Evolutionary conservation across 352 stramenopile genomes (phyloP), one percentile per base, ranked within the genome.

Genomic region (Phytophthora pseudosyringae): DNA sequence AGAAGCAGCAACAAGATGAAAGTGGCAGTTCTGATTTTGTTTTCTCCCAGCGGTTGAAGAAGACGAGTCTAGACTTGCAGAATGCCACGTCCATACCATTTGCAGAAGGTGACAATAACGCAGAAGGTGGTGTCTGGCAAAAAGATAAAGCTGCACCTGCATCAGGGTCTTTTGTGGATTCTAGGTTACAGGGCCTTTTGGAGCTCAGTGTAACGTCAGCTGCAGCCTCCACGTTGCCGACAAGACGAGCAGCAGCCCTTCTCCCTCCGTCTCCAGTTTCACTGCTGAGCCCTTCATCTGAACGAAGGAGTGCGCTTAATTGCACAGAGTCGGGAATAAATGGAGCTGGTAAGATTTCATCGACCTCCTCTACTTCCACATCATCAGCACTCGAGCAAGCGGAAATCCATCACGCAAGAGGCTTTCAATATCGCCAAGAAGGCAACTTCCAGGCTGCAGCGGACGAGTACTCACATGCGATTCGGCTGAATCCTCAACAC

Each of bases 381-480:
- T 12, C 9, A 15, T 54, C 64, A 18, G 38, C 55, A n/a, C 48
- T 67, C 9, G 67, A 74, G 2, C 41, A 72, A 41, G 84, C 82
- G 1, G 86, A 92, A 54, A 21, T 73, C 1, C 77, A 92, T 45
- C 82, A 93, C 53, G 73, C 75, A 0, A 64, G 63, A 53, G 90
- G 88, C 2, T 96, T 95, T 53, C 78, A 79, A 5, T 80, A 76
- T 31, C 80, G 90, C 5, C 91, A 96, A 59, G 71, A 92, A 48
- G 88, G 89, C 5, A 85, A 96, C 43, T 97, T 96, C 62, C 55
- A 83, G 18, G 76, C 77, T 1, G 90, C 90, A 16, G 84, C 91
- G 2, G 63, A 78, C 16, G 88, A 93, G 48, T 97, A 97, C 54
- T 86, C 85, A 7, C 71, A 72, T 39, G 89, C 89, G 12, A 88